These are phyloP conservation scores for Brassica hybrid DNA, from an alignment of 441 rosid species.

Conservation along the genomic window DNA sequence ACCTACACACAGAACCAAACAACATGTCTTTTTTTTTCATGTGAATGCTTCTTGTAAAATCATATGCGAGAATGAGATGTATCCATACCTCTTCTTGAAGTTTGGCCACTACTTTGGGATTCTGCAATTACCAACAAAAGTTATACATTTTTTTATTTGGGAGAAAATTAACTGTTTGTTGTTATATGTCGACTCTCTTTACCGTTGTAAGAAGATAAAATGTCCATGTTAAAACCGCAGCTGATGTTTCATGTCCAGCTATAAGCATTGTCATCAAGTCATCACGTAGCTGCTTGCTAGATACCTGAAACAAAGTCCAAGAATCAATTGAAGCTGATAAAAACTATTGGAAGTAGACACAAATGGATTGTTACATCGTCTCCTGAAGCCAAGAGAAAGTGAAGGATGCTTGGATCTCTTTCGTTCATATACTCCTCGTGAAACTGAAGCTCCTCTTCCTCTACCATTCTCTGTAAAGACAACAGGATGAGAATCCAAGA, in stretches of 20 bases:
- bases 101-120: conserved; percentile 78
- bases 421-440: conserved; percentile 94
- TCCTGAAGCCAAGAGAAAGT: conserved; percentile 92
- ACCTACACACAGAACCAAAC: conserved; percentile 53
- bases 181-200: conserved; percentile 18
- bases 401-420: conserved; percentile 98
- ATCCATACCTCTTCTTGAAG: conserved; percentile 78
- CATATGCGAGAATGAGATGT: conserved; percentile 2
- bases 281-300: conserved; percentile 97
- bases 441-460: conserved; percentile 92
- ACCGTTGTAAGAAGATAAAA: conserved; percentile 91
- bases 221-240: conserved; percentile 97
- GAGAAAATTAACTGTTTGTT: conserved; percentile 9
- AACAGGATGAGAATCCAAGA: conserved; percentile 4
- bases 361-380: conserved; percentile 63
- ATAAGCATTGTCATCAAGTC: conserved; percentile 99
- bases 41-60: conserved; percentile 13
- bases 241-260: conserved; percentile 99
- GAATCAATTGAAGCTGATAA: conserved; percentile 22
- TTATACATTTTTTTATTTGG: conserved; percentile 1
- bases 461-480: conserved; percentile 83
- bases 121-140: conserved; percentile 56
- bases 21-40: background rate
- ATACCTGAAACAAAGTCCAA: conserved; percentile 61
- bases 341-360: too few species aligned